Conservation (phyloP, 2,329 filamentous ascomycete genomes). For the Colletotrichum scovillei region DNA sequence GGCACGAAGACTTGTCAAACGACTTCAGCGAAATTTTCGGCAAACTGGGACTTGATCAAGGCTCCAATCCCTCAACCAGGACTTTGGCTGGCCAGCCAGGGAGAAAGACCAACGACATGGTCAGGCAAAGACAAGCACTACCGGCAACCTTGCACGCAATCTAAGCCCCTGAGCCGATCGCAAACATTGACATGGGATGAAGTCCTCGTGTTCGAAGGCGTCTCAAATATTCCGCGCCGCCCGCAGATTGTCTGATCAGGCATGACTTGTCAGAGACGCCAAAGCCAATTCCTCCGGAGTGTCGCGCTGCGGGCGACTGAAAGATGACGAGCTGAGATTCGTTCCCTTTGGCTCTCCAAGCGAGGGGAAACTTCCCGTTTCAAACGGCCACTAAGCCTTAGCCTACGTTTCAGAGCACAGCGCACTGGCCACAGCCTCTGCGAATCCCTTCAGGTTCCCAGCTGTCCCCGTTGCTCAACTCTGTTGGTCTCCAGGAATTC, state of each 20-base stretch:
- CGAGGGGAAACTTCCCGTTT: slow-evolving; percentile 19
- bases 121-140: background rate
- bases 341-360: background rate
- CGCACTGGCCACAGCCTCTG: slow-evolving; percentile 12
- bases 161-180: slow-evolving; percentile 16
- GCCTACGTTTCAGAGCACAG: slow-evolving; percentile 19
- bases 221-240: slow-evolving; percentile 23
- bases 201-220: slow-evolving; percentile 6
- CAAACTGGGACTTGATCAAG: background rate
- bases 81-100: background rate
- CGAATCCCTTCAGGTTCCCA: slow-evolving; percentile 19
- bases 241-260: slow-evolving; percentile 18
- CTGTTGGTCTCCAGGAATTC: background rate
- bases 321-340: background rate
- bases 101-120: background rate
- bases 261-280: background rate
- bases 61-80: background rate
- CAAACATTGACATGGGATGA: slow-evolving; percentile 16
- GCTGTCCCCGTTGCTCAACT: background rate
- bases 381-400: slow-evolving; percentile 18
- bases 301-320: background rate
- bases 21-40: too few relatives aligned
- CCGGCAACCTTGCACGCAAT: background rate
- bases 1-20: background rate
- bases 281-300: background rate